Conservation (phyloP, 1,284 basidiomycete species). For the Cystobasidium slooffiae region DNA sequence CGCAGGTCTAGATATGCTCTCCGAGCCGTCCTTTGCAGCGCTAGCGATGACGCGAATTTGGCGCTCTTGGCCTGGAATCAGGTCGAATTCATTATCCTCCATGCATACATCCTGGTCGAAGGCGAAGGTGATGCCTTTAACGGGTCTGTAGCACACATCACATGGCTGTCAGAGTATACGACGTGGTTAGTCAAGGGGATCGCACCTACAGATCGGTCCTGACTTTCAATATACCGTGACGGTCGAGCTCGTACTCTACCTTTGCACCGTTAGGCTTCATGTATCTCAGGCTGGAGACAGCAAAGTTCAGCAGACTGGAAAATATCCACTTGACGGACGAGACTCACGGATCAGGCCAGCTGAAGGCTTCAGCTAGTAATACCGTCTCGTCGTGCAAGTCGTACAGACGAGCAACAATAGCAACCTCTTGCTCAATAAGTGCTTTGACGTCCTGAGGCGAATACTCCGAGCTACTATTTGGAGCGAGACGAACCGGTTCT, state of each 20-base stretch:
- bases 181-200: not conserved
- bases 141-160: not conserved
- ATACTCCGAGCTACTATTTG: not conserved
- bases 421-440: conserved; percentile 2
- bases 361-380: not conserved
- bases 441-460: not conserved
- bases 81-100: conserved; percentile 29
- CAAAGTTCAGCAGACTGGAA: not conserved
- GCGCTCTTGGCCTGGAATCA: conserved; percentile 17
- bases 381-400: not conserved
- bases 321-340: not conserved
- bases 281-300: conserved; percentile 2
- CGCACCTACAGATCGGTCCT: not conserved
- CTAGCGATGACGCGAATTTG: not conserved
- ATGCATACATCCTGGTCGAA: conserved; percentile 12
- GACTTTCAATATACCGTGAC: not conserved
- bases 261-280: conserved; percentile 13
- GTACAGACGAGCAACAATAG: not conserved
- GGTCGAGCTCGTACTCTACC: not conserved
- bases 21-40: too few species aligned
- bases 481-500: not conserved
- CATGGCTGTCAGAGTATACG: not conserved
- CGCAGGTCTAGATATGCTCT: too few species aligned
- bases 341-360: conserved; percentile 27
- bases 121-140: conserved; percentile 13